A percentile compares a stretch with the other conserved stretches of the same genome.
Conservation (phyloP, 73 alveolate species). For the Durusdinium trenchii region DNA sequence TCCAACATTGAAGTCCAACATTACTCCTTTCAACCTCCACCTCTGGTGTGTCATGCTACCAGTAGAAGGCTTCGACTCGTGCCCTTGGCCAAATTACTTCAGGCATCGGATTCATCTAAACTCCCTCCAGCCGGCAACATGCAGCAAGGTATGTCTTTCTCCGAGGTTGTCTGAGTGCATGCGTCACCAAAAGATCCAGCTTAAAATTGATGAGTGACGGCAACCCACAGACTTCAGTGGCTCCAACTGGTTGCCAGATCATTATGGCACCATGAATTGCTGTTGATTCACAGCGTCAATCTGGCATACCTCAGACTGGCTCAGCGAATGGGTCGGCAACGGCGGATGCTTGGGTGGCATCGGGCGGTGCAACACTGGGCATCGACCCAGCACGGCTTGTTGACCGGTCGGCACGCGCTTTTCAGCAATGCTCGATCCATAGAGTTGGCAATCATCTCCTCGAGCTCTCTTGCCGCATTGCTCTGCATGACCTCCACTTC, state of each 20-base stretch:
- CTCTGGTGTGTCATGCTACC: no score
- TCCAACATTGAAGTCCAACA: no score
- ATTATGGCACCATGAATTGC: background rate
- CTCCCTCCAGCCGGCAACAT: no score
- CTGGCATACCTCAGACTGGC: background rate
- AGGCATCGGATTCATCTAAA: no score
- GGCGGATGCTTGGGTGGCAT: slow-evolving; percentile 54
- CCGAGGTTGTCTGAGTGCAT: slow-evolving; percentile 17
- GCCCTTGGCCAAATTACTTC: no score
- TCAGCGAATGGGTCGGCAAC: slow-evolving; percentile 84
- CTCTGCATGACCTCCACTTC: slow-evolving; percentile 35
- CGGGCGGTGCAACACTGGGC: slow-evolving; percentile 90
- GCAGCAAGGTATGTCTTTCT: no score
- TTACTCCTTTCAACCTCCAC: no score
- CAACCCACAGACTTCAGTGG: slow-evolving; percentile 8
- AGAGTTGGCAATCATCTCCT: slow-evolving; percentile 38
- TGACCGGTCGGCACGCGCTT: slow-evolving; percentile 19
- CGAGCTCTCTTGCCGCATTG: background rate
- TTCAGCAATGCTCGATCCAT: background rate
- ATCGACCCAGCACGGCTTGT: slow-evolving; percentile 72
- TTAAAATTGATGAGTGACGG: background rate
- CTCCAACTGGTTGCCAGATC: background rate
- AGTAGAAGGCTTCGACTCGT: no score
- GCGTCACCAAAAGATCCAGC: slow-evolving; percentile 49
- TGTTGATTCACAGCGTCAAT: background rate